These are phyloP conservation scores for Geotrichum siamense DNA, from an alignment of 1,139 yeast genomes.

Conservation along the genomic window DNA sequence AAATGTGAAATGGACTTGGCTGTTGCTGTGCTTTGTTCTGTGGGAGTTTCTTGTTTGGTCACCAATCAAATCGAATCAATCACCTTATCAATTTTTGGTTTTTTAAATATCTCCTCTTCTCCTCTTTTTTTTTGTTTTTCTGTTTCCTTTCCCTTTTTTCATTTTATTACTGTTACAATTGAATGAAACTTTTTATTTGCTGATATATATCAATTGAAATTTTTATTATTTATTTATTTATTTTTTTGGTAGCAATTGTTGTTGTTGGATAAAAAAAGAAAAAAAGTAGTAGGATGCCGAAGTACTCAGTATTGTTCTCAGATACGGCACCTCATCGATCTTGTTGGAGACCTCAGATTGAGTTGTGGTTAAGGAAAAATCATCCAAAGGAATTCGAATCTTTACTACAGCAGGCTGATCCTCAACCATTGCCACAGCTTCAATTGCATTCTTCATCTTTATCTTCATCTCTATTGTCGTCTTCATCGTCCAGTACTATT, in stretches of 20 bases:
- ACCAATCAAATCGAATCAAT: constrained; percentile 8
- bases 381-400: constrained; percentile 16
- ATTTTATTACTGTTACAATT: no score
- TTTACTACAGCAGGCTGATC: not conserved
- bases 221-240: no score
- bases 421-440: no score
- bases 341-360: constrained; percentile 37
- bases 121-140: not conserved
- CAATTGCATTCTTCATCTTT: not conserved
- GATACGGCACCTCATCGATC: constrained; percentile 36
- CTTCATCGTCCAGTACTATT: not conserved
- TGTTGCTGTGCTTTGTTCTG: no score
- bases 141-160: not conserved
- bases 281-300: no score
- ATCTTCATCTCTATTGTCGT: not conserved
- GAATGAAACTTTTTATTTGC: no score
- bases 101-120: not conserved
- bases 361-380: constrained; percentile 32
- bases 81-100: constrained; percentile 5
- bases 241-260: no score
- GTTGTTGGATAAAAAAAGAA: no score
- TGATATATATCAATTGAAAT: no score
- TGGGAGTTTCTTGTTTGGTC: no score
- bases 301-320: constrained; percentile 31
- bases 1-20: no score